These are phyloP conservation scores for Penicillium odoratum DNA, from an alignment of 495 filamentous ascomycete species.

Conservation along the genomic window DNA sequence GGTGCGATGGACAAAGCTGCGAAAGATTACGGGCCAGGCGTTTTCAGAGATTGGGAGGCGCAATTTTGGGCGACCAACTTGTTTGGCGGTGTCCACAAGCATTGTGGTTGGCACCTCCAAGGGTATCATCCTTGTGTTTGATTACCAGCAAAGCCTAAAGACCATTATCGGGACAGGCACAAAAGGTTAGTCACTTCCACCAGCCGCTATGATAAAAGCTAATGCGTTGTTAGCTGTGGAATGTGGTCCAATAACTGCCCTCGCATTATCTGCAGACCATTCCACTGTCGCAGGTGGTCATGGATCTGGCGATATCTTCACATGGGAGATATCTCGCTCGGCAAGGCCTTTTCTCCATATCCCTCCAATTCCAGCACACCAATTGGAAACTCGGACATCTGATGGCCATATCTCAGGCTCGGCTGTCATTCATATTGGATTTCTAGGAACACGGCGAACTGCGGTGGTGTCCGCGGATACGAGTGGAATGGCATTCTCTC, in stretches of 20 bases:
- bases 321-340: conserved; percentile 84
- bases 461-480: conserved; percentile 98
- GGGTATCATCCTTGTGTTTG: conserved; percentile 91
- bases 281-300: conserved; percentile 89
- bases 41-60: conserved; percentile 96
- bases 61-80: conserved; percentile 89
- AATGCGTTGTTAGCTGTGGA: conserved; percentile 66
- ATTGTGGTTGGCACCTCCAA: conserved; percentile 93
- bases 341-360: conserved; percentile 88
- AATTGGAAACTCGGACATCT: conserved; percentile 59
- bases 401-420: conserved; percentile 83
- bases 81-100: conserved; percentile 81
- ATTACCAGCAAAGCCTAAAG: conserved; percentile 94
- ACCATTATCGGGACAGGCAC: conserved; percentile 92
- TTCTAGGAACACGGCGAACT: conserved; percentile 92
- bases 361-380: conserved; percentile 65
- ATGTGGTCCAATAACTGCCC: conserved; percentile 80
- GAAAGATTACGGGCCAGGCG: conserved; percentile 80
- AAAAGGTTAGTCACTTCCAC: conserved; percentile 56
- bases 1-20: conserved; percentile 91
- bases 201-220: background rate
- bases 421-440: conserved; percentile 84
- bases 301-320: conserved; percentile 88
- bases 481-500: conserved; percentile 95
- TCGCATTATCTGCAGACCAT: conserved; percentile 92